Evolutionary conservation across 1,284 basidiomycete species (phyloP).

Genomic region (Moesziomyces sp.): DNA sequence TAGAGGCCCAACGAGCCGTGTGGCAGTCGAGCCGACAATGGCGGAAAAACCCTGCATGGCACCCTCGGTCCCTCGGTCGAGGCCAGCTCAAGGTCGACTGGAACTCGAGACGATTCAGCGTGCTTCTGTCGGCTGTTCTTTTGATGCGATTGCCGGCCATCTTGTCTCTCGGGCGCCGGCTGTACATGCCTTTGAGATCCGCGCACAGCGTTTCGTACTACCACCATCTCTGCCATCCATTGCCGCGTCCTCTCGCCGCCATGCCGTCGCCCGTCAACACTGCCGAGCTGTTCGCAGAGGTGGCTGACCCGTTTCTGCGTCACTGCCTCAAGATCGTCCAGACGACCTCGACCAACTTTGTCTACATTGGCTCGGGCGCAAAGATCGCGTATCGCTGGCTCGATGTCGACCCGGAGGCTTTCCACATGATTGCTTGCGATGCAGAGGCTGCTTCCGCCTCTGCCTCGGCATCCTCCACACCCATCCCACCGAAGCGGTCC

Average conservation of each 20-base stretch:
- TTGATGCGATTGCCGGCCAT: too few species aligned
- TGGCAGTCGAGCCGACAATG: too few species aligned
- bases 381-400: slow-evolving; percentile 50
- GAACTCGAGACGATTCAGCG: too few species aligned
- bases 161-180: too few species aligned
- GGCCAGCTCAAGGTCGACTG: not conserved
- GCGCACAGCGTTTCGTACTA: not conserved
- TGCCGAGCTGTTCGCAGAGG: slow-evolving; percentile 25
- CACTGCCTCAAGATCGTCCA: slow-evolving; percentile 39
- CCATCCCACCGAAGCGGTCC: slow-evolving; percentile 5
- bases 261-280: not conserved
- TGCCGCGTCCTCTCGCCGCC: not conserved
- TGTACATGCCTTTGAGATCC: too few species aligned
- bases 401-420: slow-evolving; percentile 25
- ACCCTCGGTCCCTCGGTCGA: not conserved
- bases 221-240: not conserved
- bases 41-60: not conserved
- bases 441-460: slow-evolving; percentile 2
- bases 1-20: not conserved
- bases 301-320: slow-evolving; percentile 32
- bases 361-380: slow-evolving; percentile 38
- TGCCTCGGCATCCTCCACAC: not conserved
- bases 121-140: too few species aligned
- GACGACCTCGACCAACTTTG: slow-evolving; percentile 33
- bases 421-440: slow-evolving; percentile 20